Evolutionary conservation across 208 protist genomes (phyloP), one percentile per base, ranked within the genome.

Genomic region (Trypanosoma congolense): DNA sequence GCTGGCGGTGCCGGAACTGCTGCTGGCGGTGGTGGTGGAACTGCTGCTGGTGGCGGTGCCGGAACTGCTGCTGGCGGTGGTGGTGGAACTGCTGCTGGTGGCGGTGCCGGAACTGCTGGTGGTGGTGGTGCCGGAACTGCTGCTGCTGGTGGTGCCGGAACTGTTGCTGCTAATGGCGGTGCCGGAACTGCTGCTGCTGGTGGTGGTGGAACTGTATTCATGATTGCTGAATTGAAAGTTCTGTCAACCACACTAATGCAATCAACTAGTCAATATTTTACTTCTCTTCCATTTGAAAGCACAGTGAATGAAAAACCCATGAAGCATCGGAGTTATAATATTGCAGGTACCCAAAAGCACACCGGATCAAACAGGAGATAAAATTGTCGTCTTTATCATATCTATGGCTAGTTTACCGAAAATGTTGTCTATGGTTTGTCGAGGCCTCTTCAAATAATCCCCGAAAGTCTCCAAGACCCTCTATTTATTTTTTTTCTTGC

Each of bases 1-100:
- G 52, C 62, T 61, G 46, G 49, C n/a, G 56, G 52, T 12, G 52
- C 54, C 25, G 64, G 70, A 12, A 58, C 64, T 61, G 46, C 56
- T 24, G 56, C 60, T 4, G 54, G 57, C 25, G 64, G 70, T 9
- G 64, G 63, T 29, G 54, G 61, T 16, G 65, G 60, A 29, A 61
- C 48, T 47, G 60, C 25, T 42, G 51, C 6, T 16, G 31, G 14
- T 29, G 38, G 6, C 8, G 38, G 24, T 56, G 10, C 10, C 0
- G 12, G 5, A 10, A 25, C 18, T 14, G 19, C 5, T 22, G 24
- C 30, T n/a, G 6, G 4, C 4, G 30, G 16, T 1, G 19, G n/a
- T 16, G 22, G 48, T 18, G 28, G 21, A 8, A 9, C 28, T 53
- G 22, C 48, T 38, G 26, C 25, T 5, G 29, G 9, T 36, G 48